Evolutionary conservation across 345 rosid genomes (phyloP), one percentile per base, ranked within the genome.

Genomic region (Eucalyptus cloeziana): DNA sequence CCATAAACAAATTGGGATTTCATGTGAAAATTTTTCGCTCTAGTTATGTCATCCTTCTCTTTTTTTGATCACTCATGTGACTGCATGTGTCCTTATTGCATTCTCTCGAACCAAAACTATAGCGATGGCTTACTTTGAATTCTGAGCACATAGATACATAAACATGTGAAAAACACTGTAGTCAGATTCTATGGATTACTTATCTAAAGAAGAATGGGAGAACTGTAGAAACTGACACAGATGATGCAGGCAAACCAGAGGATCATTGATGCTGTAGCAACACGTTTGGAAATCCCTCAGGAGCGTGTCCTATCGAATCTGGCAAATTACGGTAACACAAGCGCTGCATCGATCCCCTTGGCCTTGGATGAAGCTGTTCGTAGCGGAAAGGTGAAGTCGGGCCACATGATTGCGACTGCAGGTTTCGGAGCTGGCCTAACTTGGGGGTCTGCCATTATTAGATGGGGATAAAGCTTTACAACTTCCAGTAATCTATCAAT

Each of bases 391-490:
- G 97, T 98, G 91, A 95, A 95, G 93, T 67, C 94, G 22, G 97
- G 99, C 47, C 95, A 98, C 86, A 93, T 92, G 21, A 95, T 97
- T 40, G 98, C 97, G 1, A 58, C 98, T 51, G 96, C 99, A 22
- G 99, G 99, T 85, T 98, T 96, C 56, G 99, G 99, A 67, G 99
- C 98, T 7, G 99, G 99, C 87, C 94, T 98, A 89, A 98, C 98
- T 54, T 95, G 99, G 99, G 99, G 96, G 79, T 96, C 99, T 79
- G 98, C 97, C 33, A 93, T 98, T 67, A 7, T 97, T 85, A 91
- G 98, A 92, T 98, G 99, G 98, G 96, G 96, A 56, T 96, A 91
- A 95, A 89, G 71, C 87, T 44, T 25, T 27, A 43, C 25, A 43
- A 27, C 86, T 88, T 49, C 88, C 58, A 64, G 85, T 47, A n/a